phyloP scores from a whole-genome alignment of 306 rosid species.

The peach (Prunus persica) region Prunus_persica_NCBIv2 NC_034016.1:18075501-18076000 shows the following conservation, averaged over 20 bases:
- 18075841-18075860: background rate
- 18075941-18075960: slow-evolving; percentile 44
- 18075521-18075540: slow-evolving; percentile 50
- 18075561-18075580: background rate
- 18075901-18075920: slow-evolving; percentile 54
- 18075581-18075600: background rate
- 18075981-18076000: slow-evolving; percentile 48
- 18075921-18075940: slow-evolving; percentile 49
- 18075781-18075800: background rate
- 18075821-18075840: background rate
- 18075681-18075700: slow-evolving; percentile 50
- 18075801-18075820: background rate
- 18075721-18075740: background rate
- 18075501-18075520: slow-evolving; percentile 50
- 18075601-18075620: background rate
- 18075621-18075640: slow-evolving; percentile 15
- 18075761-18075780: background rate
- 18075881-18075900: slow-evolving; percentile 49
- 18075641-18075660: slow-evolving; percentile 37
- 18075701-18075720: slow-evolving; percentile 21
- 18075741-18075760: background rate
- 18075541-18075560: background rate
- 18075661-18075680: slow-evolving; percentile 29
- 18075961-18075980: slow-evolving; percentile 65
- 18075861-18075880: slow-evolving; percentile 22